These are phyloP conservation scores for Singerocomus inundabilis DNA, from an alignment of 1,284 basidiomycete genomes.

Conservation along the genomic window DNA sequence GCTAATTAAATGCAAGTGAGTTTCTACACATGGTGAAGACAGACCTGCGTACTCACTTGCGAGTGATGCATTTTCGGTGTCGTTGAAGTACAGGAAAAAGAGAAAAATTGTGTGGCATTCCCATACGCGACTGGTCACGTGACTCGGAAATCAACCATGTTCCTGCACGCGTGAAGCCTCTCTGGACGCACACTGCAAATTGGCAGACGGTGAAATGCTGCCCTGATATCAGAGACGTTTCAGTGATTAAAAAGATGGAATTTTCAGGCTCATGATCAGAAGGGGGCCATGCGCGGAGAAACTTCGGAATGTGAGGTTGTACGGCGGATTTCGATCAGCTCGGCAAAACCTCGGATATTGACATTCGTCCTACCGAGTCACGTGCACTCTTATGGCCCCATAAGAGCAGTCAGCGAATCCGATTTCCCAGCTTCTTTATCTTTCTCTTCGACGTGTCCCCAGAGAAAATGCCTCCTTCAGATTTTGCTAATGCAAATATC, in stretches of 20 bases:
- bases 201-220: too few species aligned
- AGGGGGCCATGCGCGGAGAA: too few species aligned
- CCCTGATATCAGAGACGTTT: too few species aligned
- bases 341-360: constrained; percentile 24
- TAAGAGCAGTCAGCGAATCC: too few species aligned
- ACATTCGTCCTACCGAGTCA: constrained; percentile 12
- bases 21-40: not conserved
- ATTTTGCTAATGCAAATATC: constrained; percentile 63
- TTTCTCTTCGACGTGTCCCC: constrained; percentile 6
- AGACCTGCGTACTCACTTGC: constrained; percentile 12
- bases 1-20: constrained; percentile 2
- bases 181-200: too few species aligned
- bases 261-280: too few species aligned
- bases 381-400: constrained; percentile 12
- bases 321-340: not conserved
- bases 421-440: constrained; percentile 3
- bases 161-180: too few species aligned
- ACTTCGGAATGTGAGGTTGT: too few species aligned
- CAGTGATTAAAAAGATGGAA: too few species aligned
- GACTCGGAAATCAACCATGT: constrained; percentile 16
- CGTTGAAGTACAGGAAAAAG: not conserved
- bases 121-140: constrained; percentile 18
- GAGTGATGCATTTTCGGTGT: constrained; percentile 14
- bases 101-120: not conserved
- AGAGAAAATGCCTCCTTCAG: constrained; percentile 57